Evolutionary conservation across 257 asterid genomes (phyloP).

Genomic region (Solanum arcanum): DNA sequence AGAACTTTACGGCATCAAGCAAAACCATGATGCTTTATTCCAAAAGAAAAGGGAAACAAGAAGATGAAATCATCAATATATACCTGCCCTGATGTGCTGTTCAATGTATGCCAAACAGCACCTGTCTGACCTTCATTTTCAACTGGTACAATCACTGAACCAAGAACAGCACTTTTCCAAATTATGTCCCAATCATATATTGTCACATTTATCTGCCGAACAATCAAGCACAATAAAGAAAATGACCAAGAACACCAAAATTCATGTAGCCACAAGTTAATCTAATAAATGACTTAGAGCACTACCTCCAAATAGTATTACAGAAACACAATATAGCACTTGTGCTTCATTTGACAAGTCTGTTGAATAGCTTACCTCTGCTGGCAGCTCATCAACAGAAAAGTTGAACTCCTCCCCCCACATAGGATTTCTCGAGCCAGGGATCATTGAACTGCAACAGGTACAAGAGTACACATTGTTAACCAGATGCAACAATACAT

Average conservation of each 20-base stretch:
- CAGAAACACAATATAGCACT: not conserved
- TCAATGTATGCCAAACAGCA: slow-evolving; percentile 72
- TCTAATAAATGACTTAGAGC: not conserved
- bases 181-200: slow-evolving; percentile 85
- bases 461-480: slow-evolving; percentile 1
- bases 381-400: slow-evolving; percentile 80
- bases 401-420: slow-evolving; percentile 97
- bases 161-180: slow-evolving; percentile 86
- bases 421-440: slow-evolving; percentile 95
- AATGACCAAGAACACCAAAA: not conserved
- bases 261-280: not conserved
- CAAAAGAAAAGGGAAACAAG: not conserved
- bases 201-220: slow-evolving; percentile 68
- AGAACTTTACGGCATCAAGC: not conserved
- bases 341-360: not conserved
- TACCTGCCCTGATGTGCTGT: slow-evolving; percentile 91
- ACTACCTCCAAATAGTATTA: not conserved
- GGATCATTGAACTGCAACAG: slow-evolving; percentile 80
- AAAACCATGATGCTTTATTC: not conserved
- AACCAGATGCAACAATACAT: not conserved
- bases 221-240: slow-evolving; percentile 2
- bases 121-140: slow-evolving; percentile 74
- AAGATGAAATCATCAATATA: not conserved
- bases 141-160: slow-evolving; percentile 59
- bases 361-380: slow-evolving; percentile 35